These are phyloP conservation scores for Carex littledalei DNA, from an alignment of 176 grass and related monocot species.

Conservation along the genomic window DNA sequence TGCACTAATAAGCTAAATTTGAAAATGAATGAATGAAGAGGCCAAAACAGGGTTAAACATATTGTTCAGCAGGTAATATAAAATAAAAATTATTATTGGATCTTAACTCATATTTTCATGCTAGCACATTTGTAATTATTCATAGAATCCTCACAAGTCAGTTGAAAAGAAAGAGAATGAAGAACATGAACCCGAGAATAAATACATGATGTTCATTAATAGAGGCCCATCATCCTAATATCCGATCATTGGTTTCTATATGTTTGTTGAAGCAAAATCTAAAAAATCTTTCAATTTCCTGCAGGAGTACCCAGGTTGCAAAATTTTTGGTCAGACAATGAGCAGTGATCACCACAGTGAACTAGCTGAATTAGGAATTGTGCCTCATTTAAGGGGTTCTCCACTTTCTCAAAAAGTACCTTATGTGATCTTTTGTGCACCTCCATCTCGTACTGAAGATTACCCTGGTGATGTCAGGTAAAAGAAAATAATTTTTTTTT, in stretches of 20 bases:
- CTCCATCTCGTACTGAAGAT: slow-evolving; percentile 64
- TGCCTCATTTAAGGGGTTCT: slow-evolving; percentile 53
- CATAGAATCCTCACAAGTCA: neutral
- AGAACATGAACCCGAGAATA: neutral
- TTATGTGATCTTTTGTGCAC: slow-evolving; percentile 82
- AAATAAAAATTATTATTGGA: neutral
- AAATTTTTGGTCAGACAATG: slow-evolving; percentile 69
- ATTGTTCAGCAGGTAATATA: neutral
- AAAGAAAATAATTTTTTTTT: neutral
- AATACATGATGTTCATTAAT: neutral
- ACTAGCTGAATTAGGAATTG: slow-evolving; percentile 50
- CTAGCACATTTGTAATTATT: neutral
- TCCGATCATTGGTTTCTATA: neutral
- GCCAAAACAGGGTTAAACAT: neutral
- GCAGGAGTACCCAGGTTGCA: slow-evolving; percentile 67
- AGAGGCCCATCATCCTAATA: neutral
- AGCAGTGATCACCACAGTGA: slow-evolving; percentile 75
- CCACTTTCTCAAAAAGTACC: slow-evolving; percentile 41
- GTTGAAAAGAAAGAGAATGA: neutral
- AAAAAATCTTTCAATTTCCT: slow-evolving; percentile 11
- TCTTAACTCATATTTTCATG: neutral
- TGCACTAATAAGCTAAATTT: neutral
- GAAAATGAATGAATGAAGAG: neutral
- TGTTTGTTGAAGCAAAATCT: neutral
- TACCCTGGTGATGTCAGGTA: slow-evolving; percentile 74